Conservation (phyloP, 805 yeast species). For the Jamesozyma jinghongensis region DNA sequence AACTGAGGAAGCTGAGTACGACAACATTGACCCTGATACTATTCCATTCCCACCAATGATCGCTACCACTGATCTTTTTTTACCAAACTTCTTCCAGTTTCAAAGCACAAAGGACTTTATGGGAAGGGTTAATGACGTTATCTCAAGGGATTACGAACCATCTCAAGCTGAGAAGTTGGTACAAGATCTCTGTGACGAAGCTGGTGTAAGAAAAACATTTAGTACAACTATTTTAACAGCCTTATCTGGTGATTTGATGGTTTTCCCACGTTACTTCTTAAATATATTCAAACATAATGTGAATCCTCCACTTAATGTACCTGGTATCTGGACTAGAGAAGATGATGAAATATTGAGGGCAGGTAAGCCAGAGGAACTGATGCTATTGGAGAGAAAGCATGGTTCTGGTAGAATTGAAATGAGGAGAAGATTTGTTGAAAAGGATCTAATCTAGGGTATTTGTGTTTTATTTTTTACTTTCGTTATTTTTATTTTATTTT, state of each 20-base stretch:
- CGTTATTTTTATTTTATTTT: neutral
- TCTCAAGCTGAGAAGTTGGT: slow-evolving; percentile 38
- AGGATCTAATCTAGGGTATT: slow-evolving; percentile 22
- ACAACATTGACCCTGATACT: slow-evolving; percentile 22
- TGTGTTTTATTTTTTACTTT: neutral
- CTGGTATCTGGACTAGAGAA: slow-evolving; percentile 40
- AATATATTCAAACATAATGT: slow-evolving; percentile 33
- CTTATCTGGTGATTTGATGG: slow-evolving; percentile 37
- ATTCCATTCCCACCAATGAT: slow-evolving; percentile 30
- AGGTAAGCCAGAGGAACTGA: slow-evolving; percentile 30
- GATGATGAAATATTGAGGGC: slow-evolving; percentile 34
- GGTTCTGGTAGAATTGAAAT: slow-evolving; percentile 35
- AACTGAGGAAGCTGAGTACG: slow-evolving; percentile 24
- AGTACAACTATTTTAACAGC: slow-evolving; percentile 36
- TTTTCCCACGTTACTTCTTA: slow-evolving; percentile 36
- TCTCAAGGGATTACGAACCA: slow-evolving; percentile 33
- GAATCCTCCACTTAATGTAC: slow-evolving; percentile 36
- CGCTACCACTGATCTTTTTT: slow-evolving; percentile 25
- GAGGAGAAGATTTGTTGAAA: slow-evolving; percentile 34
- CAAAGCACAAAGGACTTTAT: slow-evolving; percentile 26
- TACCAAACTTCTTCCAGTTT: slow-evolving; percentile 28
- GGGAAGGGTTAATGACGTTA: slow-evolving; percentile 32
- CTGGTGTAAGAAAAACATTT: slow-evolving; percentile 36
- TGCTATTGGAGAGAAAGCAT: slow-evolving; percentile 31
- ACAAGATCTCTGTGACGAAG: slow-evolving; percentile 33